Evolutionary conservation across 2,329 filamentous ascomycete species (phyloP), one percentile per base, ranked within the genome.

Genomic region (Knufia petricola): DNA sequence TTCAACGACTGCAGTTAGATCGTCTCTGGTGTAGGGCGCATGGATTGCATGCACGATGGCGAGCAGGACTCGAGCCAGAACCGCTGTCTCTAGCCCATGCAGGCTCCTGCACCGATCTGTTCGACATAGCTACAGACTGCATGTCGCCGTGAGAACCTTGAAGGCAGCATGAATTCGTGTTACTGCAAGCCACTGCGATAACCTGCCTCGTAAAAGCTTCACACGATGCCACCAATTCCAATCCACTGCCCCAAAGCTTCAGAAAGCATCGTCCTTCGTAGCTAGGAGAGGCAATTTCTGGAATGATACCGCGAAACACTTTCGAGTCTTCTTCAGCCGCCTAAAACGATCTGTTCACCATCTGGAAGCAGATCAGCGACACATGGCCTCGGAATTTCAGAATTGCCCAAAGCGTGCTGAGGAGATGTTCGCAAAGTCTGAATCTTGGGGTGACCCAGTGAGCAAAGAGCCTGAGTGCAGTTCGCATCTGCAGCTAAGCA

Each of bases 401-500:
- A 30, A 47, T 47, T 47, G 32, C 44, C 44, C 20, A 39, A 47
- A 38, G 21, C 34, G 44, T 47, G 15, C 10, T 21, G 44, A 47
- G 28, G n/a, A 38, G 23, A 47, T 4, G 34, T 38, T 47, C 44
- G 23, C 39, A 2, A 39, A 47, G 37, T 20, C 32, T 47, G 32
- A 38, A 39, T 47, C 24, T 47, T 21, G 44, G 23, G 44, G 44
- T 28, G 31, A 28, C 23, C 44, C 44, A 47, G 44, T 30, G 32
- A 30, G 34, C 32, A 46, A 39, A 47, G 44, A 47, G 32, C 24
- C 24, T 39, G 21, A 34, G 34, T 47, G 44, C 44, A 39, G 44
- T 37, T 47, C 34, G 32, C 44, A 17, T 28, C 44, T 47, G 44
- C 44, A 47, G 44, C 44, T 47, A 47, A 39, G 9, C 44, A 26